Percentiles rank a stretch among this genome's conserved stretches.
phyloP scores from a whole-genome alignment of 1,284 basidiomycete genomes.

The Schizophyllum amplum region DNA sequence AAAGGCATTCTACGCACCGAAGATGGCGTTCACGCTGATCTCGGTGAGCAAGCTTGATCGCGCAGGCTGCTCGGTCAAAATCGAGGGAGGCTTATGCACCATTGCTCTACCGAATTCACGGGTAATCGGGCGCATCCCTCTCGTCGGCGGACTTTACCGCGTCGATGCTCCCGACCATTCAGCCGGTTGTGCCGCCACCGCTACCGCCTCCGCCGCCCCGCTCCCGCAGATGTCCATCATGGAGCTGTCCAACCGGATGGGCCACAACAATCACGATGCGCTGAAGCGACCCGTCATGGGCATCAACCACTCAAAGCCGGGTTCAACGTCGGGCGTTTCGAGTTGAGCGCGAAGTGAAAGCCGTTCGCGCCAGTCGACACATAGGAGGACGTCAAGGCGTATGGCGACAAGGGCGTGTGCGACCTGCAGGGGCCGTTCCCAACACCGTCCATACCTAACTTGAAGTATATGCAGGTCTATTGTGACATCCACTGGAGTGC shows the following conservation, averaged over 20 bases:
- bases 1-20: constrained; percentile 7
- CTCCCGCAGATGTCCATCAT: constrained; percentile 1
- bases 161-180: neutral
- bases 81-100: constrained; percentile 5
- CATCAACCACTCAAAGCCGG: constrained; percentile 5
- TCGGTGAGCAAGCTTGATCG: constrained; percentile 5
- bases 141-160: constrained; percentile 9
- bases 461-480: neutral
- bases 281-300: constrained; percentile 2
- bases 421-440: constrained; percentile 4
- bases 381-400: neutral
- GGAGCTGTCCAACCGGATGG: constrained; percentile 6
- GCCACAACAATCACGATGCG: constrained; percentile 1
- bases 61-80: constrained; percentile 7
- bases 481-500: neutral
- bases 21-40: constrained; percentile 7
- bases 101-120: constrained; percentile 2
- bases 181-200: neutral
- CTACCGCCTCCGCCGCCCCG: neutral
- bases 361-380: constrained; percentile 1
- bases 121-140: constrained; percentile 6
- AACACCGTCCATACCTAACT: constrained; percentile 3
- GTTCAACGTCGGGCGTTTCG: neutral
- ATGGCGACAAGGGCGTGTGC: constrained; percentile 3
- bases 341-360: neutral